A percentile compares a stretch with the other conserved stretches of the same genome.
Evolutionary conservation across 257 asterid species (phyloP).

Genomic region (Penstemon eatonii): DNA sequence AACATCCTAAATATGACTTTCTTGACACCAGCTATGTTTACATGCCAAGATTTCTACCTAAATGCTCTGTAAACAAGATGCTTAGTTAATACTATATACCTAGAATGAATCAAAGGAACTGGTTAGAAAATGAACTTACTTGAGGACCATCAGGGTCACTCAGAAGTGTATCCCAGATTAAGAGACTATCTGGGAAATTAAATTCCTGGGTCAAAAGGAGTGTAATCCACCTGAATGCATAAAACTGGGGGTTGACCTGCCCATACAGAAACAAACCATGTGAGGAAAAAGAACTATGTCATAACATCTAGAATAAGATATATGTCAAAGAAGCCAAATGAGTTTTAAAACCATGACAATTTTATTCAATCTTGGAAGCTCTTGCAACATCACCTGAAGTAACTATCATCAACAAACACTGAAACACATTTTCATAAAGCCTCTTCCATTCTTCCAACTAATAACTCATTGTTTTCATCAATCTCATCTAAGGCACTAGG

Average conservation of each 20-base stretch:
- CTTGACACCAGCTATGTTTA: no score
- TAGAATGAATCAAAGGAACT: slow-evolving; percentile 10
- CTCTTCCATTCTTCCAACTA: no score
- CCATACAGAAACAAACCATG: slow-evolving; percentile 29
- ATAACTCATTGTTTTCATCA: neutral
- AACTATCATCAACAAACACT: neutral
- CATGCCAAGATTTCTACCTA: neutral
- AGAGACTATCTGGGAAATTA: slow-evolving; percentile 71
- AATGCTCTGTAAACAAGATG: neutral
- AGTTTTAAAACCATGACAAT: no score
- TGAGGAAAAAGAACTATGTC: slow-evolving; percentile 17
- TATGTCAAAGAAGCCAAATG: slow-evolving; percentile 10
- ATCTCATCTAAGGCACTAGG: no score
- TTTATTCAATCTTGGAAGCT: neutral
- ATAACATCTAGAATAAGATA: slow-evolving; percentile 17
- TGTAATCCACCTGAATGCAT: slow-evolving; percentile 99
- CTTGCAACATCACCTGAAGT: neutral
- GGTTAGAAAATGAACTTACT: slow-evolving; percentile 43
- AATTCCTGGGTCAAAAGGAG: slow-evolving; percentile 95
- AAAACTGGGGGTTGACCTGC: slow-evolving; percentile 98
- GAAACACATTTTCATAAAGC: no score
- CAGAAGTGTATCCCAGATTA: slow-evolving; percentile 90
- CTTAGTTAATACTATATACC: neutral
- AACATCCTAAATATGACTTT: no score
- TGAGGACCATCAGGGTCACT: slow-evolving; percentile 99